Evolutionary conservation across 2,329 filamentous ascomycete species (phyloP).

Genomic region (Fusarium tricinctum): DNA sequence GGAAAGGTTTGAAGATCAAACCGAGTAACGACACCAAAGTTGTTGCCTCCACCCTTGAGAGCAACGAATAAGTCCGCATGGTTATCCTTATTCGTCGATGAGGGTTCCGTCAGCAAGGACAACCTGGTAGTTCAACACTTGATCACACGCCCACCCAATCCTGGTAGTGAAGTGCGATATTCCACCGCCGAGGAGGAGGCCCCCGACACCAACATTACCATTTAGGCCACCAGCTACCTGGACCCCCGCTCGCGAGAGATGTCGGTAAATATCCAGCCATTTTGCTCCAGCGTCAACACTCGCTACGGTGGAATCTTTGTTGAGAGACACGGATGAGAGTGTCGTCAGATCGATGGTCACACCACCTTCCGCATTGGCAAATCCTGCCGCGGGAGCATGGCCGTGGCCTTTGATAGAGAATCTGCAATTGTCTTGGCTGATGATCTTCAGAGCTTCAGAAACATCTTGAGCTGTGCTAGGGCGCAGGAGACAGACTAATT

Average conservation of each 20-base stretch:
- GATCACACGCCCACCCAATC: constrained; percentile 12
- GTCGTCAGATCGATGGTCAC: constrained; percentile 18
- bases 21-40: constrained; percentile 44
- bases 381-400: constrained; percentile 15
- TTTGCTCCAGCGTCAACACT: constrained; percentile 12
- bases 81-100: rapidly evolving
- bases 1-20: not conserved
- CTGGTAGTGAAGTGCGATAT: constrained; percentile 18
- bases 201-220: constrained; percentile 16
- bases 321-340: not conserved
- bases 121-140: constrained; percentile 1
- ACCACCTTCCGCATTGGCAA: constrained; percentile 5
- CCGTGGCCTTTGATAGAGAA: constrained; percentile 11
- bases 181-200: constrained; percentile 4
- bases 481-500: not conserved
- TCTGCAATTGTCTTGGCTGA: not conserved
- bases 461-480: not conserved
- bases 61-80: not conserved
- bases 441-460: not conserved
- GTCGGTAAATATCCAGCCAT: constrained; percentile 11
- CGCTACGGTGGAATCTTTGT: not conserved
- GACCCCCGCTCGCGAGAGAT: not conserved
- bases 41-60: constrained; percentile 13
- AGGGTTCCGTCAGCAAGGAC: not conserved
- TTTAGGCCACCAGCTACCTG: constrained; percentile 12